These are phyloP conservation scores for Wickerhamomyces sp. DNA, from an alignment of 1,139 yeast genomes.

Conservation along the genomic window DNA sequence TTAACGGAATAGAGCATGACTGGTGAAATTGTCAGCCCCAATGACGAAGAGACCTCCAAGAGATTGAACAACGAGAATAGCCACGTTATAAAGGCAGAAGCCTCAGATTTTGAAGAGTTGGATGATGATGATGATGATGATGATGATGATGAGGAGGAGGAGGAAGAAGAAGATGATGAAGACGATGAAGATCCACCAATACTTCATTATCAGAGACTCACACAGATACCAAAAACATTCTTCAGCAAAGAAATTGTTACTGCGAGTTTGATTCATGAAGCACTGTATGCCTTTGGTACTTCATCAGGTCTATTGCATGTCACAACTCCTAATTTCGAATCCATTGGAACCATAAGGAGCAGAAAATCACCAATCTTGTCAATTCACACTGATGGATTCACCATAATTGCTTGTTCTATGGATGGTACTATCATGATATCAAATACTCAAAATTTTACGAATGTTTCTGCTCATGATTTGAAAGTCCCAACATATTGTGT, in stretches of 20 bases:
- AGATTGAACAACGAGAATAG: no score
- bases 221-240: slow-evolving; percentile 59
- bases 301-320: slow-evolving; percentile 82
- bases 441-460: slow-evolving; percentile 34
- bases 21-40: no score
- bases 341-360: slow-evolving; percentile 70
- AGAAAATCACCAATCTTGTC: slow-evolving; percentile 83
- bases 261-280: slow-evolving; percentile 53
- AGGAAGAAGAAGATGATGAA: slow-evolving; percentile 23
- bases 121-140: not conserved
- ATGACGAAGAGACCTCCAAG: no score
- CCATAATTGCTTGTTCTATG: slow-evolving; percentile 82
- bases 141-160: slow-evolving; percentile 13
- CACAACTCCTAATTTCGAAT: slow-evolving; percentile 49
- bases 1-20: no score
- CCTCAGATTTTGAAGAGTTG: not conserved
- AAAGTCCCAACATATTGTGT: slow-evolving; percentile 88
- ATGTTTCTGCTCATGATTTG: slow-evolving; percentile 71
- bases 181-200: slow-evolving; percentile 63
- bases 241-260: slow-evolving; percentile 77
- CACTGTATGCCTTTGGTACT: slow-evolving; percentile 74
- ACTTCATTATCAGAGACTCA: slow-evolving; percentile 66
- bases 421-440: slow-evolving; percentile 92
- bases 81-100: not conserved
- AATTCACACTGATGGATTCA: slow-evolving; percentile 60